These are phyloP conservation scores for Pneumocystis jirovecii DNA, from an alignment of 1,139 yeast species.

Conservation along the genomic window DNA sequence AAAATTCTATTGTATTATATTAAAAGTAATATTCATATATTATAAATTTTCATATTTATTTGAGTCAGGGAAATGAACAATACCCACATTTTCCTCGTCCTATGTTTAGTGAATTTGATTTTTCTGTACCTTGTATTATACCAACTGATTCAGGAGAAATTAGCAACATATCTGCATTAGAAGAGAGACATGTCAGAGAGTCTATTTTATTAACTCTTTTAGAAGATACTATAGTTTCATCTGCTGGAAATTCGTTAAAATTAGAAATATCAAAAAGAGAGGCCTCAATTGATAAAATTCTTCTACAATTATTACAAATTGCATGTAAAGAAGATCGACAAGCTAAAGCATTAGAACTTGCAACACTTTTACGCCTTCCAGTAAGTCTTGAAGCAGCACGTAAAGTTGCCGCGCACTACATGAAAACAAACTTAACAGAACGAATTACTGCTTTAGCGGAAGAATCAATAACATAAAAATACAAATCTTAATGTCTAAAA, in stretches of 20 bases:
- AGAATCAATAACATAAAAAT: neutral
- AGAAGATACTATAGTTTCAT: constrained; percentile 17
- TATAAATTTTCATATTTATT: constrained; percentile 21
- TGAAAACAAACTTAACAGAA: constrained; percentile 47
- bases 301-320: constrained; percentile 59
- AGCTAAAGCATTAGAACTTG: constrained; percentile 56
- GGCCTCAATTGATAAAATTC: constrained; percentile 44
- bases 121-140: constrained; percentile 40
- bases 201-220: constrained; percentile 12
- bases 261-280: constrained; percentile 30
- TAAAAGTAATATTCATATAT: constrained; percentile 33
- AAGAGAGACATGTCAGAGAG: constrained; percentile 16
- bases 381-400: constrained; percentile 72
- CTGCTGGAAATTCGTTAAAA: constrained; percentile 19
- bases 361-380: constrained; percentile 53
- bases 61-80: constrained; percentile 19
- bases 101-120: constrained; percentile 60
- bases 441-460: neutral
- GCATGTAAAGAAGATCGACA: constrained; percentile 57
- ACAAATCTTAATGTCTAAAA: neutral
- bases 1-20: constrained; percentile 54
- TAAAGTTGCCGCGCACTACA: constrained; percentile 70
- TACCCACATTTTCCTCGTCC: constrained; percentile 61
- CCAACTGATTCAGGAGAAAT: constrained; percentile 18
- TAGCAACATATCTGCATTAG: constrained; percentile 22